Base-by-base conservation (phyloP, 2,329 filamentous ascomycete genomes). In the Phialophora tarda region DNA sequence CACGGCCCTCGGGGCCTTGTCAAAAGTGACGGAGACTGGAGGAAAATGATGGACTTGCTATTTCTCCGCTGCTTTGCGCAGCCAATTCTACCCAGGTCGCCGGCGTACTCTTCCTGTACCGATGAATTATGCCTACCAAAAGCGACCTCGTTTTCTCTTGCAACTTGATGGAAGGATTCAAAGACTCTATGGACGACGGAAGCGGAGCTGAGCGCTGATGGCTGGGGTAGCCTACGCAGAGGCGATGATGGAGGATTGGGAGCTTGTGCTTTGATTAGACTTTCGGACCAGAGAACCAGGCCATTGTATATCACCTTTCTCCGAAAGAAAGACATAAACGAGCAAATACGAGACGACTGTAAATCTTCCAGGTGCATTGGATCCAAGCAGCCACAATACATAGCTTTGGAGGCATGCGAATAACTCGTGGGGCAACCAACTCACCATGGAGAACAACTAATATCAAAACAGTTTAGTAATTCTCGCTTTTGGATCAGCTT, bases 251-350 rank as follows among this genome's bases (percentile, higher is more conserved):
- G 41, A 48, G 56, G 56, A 50, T n/a, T 59, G 48, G 48, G 48
- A 51, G 48, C 10, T 28, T 51, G 48, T 59, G 57, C 57, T 50
- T 50, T 50, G 41, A 59, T 30, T 59, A 59, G 57, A 59, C 57
- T 34, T 59, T 59, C 57, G 57, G 57, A 50, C 26, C 41, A 44
- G 47, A 59, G 57, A 41, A 50, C 24, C 14, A 44, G 57, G 57
- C n/a, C 38, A 48, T 59, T 59, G 57, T 59, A 59, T 59, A 59
- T 59, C 57, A 59, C 57, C 47, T 50, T 48, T 48, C 48, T 59
- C 57, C 57, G 57, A 59, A 59, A 59, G 56, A 59, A 10, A 59
- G 57, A 59, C 57, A 59, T 59, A 59, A 47, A 44, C 56, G 41
- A 59, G 56, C 57, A 59, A 47, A 59, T 47, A 47, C 47, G 41